Evolutionary conservation across 176 grass and related monocot genomes (phyloP).

Genomic region (Rhynchospora pubera): DNA sequence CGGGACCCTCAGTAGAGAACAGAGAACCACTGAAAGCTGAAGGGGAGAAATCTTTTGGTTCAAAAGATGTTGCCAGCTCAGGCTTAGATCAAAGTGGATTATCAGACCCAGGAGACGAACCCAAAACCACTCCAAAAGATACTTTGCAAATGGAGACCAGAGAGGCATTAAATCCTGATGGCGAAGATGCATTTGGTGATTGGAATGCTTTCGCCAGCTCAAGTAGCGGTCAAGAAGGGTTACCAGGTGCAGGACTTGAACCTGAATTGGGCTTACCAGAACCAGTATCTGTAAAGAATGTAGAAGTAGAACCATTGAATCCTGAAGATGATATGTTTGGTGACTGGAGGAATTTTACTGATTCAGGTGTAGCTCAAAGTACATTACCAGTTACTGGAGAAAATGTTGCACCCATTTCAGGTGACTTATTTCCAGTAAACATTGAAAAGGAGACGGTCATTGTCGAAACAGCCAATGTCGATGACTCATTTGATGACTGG

Average conservation of each 20-base stretch:
- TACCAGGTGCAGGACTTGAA: neutral
- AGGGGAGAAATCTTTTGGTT: neutral
- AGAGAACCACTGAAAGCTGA: slow-evolving; percentile 5
- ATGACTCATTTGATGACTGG: slow-evolving; percentile 20
- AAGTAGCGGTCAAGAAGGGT: slow-evolving; percentile 2
- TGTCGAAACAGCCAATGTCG: neutral
- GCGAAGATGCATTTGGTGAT: slow-evolving; percentile 51
- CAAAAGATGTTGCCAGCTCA: neutral
- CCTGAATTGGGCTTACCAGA: neutral
- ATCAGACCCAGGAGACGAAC: neutral
- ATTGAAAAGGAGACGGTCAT: neutral
- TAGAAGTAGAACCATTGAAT: neutral
- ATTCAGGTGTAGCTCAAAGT: neutral
- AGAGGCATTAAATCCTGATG: slow-evolving; percentile 8
- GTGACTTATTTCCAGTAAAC: slow-evolving; percentile 3
- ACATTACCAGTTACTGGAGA: neutral
- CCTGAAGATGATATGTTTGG: slow-evolving; percentile 23
- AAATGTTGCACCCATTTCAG: neutral
- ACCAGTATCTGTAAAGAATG: neutral
- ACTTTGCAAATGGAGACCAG: neutral
- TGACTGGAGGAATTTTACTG: slow-evolving; percentile 20
- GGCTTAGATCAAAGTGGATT: neutral
- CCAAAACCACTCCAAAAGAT: neutral
- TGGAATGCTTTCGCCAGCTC: slow-evolving; percentile 49
- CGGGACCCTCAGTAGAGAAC: neutral